These are phyloP conservation scores for Colletotrichum aenigma DNA, from an alignment of 2,329 filamentous ascomycete species.

Conservation along the genomic window DNA sequence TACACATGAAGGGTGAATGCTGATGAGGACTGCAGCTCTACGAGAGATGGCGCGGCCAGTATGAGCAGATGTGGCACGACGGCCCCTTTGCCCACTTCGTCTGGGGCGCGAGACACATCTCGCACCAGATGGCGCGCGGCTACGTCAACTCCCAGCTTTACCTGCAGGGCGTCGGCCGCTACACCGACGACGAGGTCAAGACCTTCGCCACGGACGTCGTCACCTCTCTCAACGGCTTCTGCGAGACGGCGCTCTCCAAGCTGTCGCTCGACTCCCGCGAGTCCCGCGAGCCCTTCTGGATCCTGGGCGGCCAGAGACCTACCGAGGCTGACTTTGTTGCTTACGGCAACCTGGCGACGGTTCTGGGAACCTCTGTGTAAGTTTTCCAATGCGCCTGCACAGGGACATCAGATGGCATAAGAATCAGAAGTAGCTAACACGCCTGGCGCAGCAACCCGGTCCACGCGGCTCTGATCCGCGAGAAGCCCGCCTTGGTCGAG, in stretches of 20 bases:
- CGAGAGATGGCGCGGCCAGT: constrained; percentile 25
- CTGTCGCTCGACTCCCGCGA: background rate
- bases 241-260: constrained; percentile 15
- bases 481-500: constrained; percentile 19
- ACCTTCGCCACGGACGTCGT: constrained; percentile 21
- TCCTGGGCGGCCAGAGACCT: constrained; percentile 24
- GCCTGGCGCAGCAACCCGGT: background rate
- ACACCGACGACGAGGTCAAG: constrained; percentile 21
- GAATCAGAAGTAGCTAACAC: background rate
- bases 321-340: constrained; percentile 25
- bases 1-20: background rate
- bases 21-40: constrained; percentile 16
- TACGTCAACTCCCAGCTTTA: constrained; percentile 23
- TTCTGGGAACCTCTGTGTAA: constrained; percentile 19
- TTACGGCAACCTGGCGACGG: constrained; percentile 14
- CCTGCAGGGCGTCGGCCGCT: constrained; percentile 24
- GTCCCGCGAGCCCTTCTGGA: constrained; percentile 24
- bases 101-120: constrained; percentile 21
- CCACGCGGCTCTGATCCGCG: constrained; percentile 15
- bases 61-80: constrained; percentile 20
- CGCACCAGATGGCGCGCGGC: background rate
- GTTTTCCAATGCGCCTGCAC: background rate
- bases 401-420: background rate
- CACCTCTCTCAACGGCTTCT: constrained; percentile 21
- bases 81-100: constrained; percentile 22